Base-by-base conservation (phyloP, 2,329 filamentous ascomycete species). In the Gremmenia infestans region DNA sequence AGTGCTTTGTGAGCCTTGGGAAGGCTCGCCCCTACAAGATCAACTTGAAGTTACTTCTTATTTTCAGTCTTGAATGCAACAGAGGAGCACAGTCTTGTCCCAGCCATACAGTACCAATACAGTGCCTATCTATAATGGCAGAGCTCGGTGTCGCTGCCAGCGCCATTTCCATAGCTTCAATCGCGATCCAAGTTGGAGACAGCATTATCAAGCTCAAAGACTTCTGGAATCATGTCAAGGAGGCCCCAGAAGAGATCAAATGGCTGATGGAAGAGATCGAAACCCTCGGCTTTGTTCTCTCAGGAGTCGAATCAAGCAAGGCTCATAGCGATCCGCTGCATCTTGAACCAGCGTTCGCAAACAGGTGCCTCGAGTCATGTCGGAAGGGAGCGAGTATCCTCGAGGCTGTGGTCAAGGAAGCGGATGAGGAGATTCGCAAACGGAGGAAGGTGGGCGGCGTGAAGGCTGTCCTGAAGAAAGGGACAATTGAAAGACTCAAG, bases 101-200 rank as follows among this genome's bases (percentile, higher is more conserved):
- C 28, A 32, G 39, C 39, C 39, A 22, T 45, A 8, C 22, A 19
- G 42, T 19, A 14, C 7, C 19, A 17, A 12, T 22, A 42, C 39
- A 19, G 39, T 42, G 39, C 5, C 17, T 22, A 15, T 12, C 17
- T 6, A 15, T 7, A 8, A 53, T 53, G 51, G 51, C 35, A 17
- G 43, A 17, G 42, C 43, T 53, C 5, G 51, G 51, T 4, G 28
- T 25, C 4, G 43, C 51, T 25, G 50, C 50, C 9, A 52, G 42
- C 32, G 40, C 32, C 8, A 14, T 48, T 47, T 14, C 40, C 28
- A 37, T 53, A 36, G 32, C 17, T 6, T 53, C 51, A 17, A 32
- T 53, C 14, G 51, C 51, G 7, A 53, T 53, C 7, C 51, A 53
- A n/a, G 36, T 53, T 15, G 51, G 42, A 4, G 52, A 54, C 23